Evolutionary conservation across 805 yeast genomes (phyloP).

Genomic region (Saturnispora sanitii): DNA sequence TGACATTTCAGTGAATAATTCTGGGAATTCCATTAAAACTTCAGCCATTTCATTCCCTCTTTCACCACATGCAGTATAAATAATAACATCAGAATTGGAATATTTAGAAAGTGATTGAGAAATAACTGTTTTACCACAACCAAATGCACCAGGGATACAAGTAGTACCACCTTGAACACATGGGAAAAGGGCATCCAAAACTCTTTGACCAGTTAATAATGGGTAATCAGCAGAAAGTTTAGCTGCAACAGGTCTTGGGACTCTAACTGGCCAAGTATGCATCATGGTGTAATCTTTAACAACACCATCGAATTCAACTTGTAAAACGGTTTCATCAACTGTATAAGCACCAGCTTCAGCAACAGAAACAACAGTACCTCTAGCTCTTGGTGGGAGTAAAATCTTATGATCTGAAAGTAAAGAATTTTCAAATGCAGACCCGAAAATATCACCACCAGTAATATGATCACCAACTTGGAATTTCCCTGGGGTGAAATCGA

Average conservation of each 20-base stretch:
- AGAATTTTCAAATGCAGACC: slow-evolving; percentile 89
- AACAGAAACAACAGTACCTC: slow-evolving; percentile 89
- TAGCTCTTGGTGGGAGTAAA: slow-evolving; percentile 93
- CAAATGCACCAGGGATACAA: slow-evolving; percentile 99
- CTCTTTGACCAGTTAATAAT: slow-evolving; percentile 96
- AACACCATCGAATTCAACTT: slow-evolving; percentile 90
- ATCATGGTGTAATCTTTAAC: slow-evolving; percentile 77
- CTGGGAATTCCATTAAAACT: slow-evolving; percentile 99
- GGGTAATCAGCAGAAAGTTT: slow-evolving; percentile 92
- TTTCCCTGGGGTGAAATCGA: slow-evolving; percentile 75
- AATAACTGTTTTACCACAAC: slow-evolving; percentile 70
- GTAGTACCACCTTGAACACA: slow-evolving; percentile 99
- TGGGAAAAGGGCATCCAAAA: slow-evolving; percentile 93
- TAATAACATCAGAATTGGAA: slow-evolving; percentile 94
- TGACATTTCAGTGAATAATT: slow-evolving; percentile 77
- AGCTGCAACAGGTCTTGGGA: slow-evolving; percentile 96
- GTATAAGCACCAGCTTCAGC: slow-evolving; percentile 87
- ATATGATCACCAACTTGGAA: slow-evolving; percentile 93
- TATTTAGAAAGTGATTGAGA: slow-evolving; percentile 73
- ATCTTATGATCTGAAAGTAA: slow-evolving; percentile 87
- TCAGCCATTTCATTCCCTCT: slow-evolving; percentile 99
- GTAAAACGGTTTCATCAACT: slow-evolving; percentile 81
- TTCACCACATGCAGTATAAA: slow-evolving; percentile 93
- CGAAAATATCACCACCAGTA: slow-evolving; percentile 96
- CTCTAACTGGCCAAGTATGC: slow-evolving; percentile 99